Base-by-base conservation (phyloP, 1,284 basidiomycete species). In the Tilletia horrida region DNA sequence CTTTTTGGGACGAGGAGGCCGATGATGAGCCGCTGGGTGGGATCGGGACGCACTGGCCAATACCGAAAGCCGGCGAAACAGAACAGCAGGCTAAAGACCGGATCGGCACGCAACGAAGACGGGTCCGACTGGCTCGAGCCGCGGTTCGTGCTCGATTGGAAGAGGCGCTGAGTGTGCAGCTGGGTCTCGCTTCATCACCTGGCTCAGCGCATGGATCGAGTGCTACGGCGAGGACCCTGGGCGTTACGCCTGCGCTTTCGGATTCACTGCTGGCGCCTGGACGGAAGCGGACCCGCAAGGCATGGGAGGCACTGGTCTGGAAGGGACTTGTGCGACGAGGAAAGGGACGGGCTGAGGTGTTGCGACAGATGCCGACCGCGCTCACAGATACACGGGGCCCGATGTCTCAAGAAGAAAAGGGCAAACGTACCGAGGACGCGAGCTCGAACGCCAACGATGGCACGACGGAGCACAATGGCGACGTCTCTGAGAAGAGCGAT, bases 21-120 rank as follows among this genome's bases (percentile, higher is more conserved):
- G 74, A 73, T 25, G 69, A 82, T 4, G 83, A 84, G 6, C 82
- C 83, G n/a, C 81, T 81, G 2, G 82, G 80, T 2, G 83, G 14
- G 62, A 63, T n/a, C 16, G 11, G 62, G 23, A 50, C 42, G 13
- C 21, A 27, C 13, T 27, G 25, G 14, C 14, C n/a, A 21, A 40
- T 7, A 9, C 25, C 27, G 40, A 21, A 23, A 29, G 21, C 59
- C 11, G 47, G 29, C 18, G 31, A 64, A 21, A 64, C 52, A 14
- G 25, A 35, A 44, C 18, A n/a, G 25, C 48, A 43, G 11, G n/a
- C 35, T 23, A 31, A 44, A 8, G 23, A 27, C 23, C 31, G 47
- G 63, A 48, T 47, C 23, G 27, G n/a, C 25, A 14, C 50, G 47
- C 40, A 47, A 59, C 50, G 45, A 6, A 13, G 13, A 27, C 23